A percentile compares a stretch with the other conserved stretches of the same genome.
Evolutionary conservation across 2,329 filamentous ascomycete species (phyloP).

Genomic region (Apiospora rasikravindrae): DNA sequence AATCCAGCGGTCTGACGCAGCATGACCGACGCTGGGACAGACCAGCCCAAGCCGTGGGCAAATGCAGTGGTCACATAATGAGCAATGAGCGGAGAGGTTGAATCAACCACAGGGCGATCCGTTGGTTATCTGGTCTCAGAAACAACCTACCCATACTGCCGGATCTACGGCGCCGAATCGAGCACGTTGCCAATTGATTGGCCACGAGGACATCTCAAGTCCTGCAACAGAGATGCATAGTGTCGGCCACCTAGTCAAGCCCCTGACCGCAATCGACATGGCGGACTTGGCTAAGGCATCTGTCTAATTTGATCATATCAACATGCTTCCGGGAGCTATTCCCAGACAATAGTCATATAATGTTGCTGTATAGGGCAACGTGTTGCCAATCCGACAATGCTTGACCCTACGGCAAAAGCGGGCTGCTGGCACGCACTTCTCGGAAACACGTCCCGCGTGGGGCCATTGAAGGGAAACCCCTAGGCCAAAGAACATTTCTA

Average conservation of each 20-base stretch:
- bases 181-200: conserved; percentile 18
- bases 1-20: conserved; percentile 10
- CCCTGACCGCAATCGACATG: background rate
- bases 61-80: background rate
- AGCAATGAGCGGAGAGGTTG: background rate
- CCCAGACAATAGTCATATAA: background rate
- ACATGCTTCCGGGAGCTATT: background rate
- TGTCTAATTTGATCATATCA: background rate
- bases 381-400: background rate
- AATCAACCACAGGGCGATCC: background rate
- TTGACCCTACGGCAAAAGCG: background rate
- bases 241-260: background rate
- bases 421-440: background rate
- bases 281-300: background rate
- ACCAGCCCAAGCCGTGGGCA: background rate
- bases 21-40: background rate
- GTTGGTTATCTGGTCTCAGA: background rate
- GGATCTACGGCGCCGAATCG: background rate
- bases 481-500: background rate
- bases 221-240: background rate
- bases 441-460: conserved; percentile 3
- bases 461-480: background rate
- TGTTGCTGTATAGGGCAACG: background rate
- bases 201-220: conserved; percentile 7
- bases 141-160: background rate